Conservation (phyloP, 2,329 filamentous ascomycete species). For the Stachybotrys elegans region DNA sequence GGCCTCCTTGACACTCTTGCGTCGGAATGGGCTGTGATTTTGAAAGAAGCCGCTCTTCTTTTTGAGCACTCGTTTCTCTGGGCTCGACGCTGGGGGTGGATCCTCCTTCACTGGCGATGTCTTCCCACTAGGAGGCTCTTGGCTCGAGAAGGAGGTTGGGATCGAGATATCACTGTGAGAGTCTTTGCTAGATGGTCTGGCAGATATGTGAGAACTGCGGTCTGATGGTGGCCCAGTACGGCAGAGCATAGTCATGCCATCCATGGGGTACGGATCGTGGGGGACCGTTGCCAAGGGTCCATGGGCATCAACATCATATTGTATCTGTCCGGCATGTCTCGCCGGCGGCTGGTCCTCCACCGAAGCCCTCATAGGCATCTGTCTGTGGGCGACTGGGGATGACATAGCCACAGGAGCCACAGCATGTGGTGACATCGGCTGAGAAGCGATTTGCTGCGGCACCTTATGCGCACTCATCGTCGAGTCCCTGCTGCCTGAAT, state of each 20-base stretch:
- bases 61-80: conserved; percentile 63
- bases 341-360: conserved; percentile 16
- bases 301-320: conserved; percentile 47
- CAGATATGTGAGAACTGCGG: conserved; percentile 46
- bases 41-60: conserved; percentile 86
- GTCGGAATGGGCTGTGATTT: conserved; percentile 84
- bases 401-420: conserved; percentile 7
- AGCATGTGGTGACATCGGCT: conserved; percentile 10
- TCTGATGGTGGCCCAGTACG: conserved; percentile 63
- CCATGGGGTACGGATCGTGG: conserved; percentile 88
- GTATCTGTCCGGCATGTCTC: too few relatives aligned
- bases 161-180: conserved; percentile 89
- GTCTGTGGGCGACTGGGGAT: too few relatives aligned
- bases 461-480: conserved; percentile 6
- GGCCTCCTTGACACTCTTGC: conserved; percentile 79
- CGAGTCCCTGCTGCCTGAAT: conserved; percentile 8
- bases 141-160: conserved; percentile 81
- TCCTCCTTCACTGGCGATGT: conserved; percentile 68
- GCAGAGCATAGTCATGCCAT: conserved; percentile 98
- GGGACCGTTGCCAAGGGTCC: conserved; percentile 65
- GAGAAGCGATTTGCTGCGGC: conserved; percentile 8
- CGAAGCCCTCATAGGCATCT: conserved; percentile 16
- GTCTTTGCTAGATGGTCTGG: conserved; percentile 76
- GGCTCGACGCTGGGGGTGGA: conserved; percentile 39
- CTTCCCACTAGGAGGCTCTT: conserved; percentile 71